Evolutionary conservation across 2,329 filamentous ascomycete species (phyloP), one percentile per base, ranked within the genome.

Genomic region (Paracorniculantispora psalliotae): DNA sequence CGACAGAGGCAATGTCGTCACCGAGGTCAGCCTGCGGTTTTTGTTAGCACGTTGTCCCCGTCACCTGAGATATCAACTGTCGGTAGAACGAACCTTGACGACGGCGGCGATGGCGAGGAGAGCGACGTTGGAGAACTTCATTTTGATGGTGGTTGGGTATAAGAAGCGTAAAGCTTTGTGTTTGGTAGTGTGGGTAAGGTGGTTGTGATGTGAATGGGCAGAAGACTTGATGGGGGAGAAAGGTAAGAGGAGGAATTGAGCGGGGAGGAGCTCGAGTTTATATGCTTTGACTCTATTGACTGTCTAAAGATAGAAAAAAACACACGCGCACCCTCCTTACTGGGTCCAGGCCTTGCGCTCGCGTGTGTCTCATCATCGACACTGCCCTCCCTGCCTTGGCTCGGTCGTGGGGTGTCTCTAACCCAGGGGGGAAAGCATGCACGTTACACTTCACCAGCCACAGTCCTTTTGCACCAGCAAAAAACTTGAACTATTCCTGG

Each of bases 91-190:
- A 65, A 72, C 71, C 64, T 71, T 62, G 61, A 66, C 69, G 44
- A 67, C 61, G 59, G 71, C 68, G 52, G 67, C 67, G 47, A 74
- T 63, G 62, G 68, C 66, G 57, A 72, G 61, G 61, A 73, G 46
- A 57, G 69, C 64, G 63, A 66, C 47, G 47, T 43, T 66, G 66
- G 71, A 67, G 70, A 73, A 71, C 71, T 74, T 74, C 74, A 76
- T 65, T 23, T 51, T 75, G 59, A 46, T 66, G 66, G 60, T 56
- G 61, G n/a, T 57, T 61, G 35, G n/a, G 51, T 54, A n/a, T 56
- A 21, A 17, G 12, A 26, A 33, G 25, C 25, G 33, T 4, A 3
- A 49, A 60, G 61, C 59, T 64, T 44, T 62, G 54, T 23, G 23
- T 41, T 21, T 33, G 30, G 30, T 28, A 15, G 39, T 6, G 21